Base-by-base conservation (phyloP, 1,284 basidiomycete species). In the Fomitopsis schrenkii region DNA sequence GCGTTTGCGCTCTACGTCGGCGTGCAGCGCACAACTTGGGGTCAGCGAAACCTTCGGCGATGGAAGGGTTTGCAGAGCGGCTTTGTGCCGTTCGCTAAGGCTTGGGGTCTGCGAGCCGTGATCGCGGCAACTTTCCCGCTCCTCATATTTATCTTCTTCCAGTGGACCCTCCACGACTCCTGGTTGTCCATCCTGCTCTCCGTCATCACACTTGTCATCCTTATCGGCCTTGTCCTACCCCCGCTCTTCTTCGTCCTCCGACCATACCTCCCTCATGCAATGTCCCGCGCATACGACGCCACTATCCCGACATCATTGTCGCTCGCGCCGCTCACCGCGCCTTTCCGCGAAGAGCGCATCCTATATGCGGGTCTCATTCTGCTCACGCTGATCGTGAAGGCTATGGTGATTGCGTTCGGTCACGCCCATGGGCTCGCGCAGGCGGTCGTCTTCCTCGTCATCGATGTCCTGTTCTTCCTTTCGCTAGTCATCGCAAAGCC, bases 131-230 rank as follows among this genome's bases (percentile, higher is more conserved):
- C 87, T 63, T 77, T 85, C 55, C 95, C 95, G 8, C 76, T 94
- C 59, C 76, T 86, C 65, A 83, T 91, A 62, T 93, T 97, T 68
- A 79, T 84, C 7, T 85, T 97, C 71, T 94, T 90, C 75, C 94
- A 97, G 72, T 97, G 94, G 92, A 91, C 89, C 0, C 79, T 97
- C 62, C 81, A 83, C 62, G 93, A 96, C 73, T 95, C 93, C 0
- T 93, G 91, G 85, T 79, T 95, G 1, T 84, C 94, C 0, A 77
- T 82, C 57, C 72, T 91, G 12, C 76, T 93, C 28, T 86, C 91
- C 3, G 86, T 88, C 55, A 66, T 91, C 58, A 77, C 88, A 53
- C 79, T 94, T 70, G 74, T 93, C 52, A 79, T 75, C 1, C 76
- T 91, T 52, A 64, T 86, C 35, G 74, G 72, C 14, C 68, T 77